These are phyloP conservation scores for Violaceomyces palustris DNA, from an alignment of 1,284 basidiomycete genomes.

Conservation along the genomic window DNA sequence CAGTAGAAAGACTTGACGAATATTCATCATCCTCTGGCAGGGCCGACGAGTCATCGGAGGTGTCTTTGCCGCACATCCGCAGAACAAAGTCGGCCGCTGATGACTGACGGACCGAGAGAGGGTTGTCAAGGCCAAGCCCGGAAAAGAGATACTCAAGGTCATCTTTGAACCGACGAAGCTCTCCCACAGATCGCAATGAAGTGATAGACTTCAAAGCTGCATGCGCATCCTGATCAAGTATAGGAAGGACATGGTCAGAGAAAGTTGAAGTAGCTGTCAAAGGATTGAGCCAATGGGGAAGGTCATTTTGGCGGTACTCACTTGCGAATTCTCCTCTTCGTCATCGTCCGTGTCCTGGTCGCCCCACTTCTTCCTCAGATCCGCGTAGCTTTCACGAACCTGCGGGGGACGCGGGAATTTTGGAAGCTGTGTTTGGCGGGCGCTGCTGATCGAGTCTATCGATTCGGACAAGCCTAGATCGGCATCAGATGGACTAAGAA, in stretches of 20 bases:
- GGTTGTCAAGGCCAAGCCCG: slow-evolving; percentile 10
- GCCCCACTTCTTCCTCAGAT: slow-evolving; percentile 31
- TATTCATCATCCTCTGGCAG: slow-evolving; percentile 14
- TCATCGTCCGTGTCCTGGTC: slow-evolving; percentile 15
- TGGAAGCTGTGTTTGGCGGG: too few species aligned
- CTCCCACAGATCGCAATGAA: slow-evolving; percentile 20
- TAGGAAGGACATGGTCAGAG: too few species aligned
- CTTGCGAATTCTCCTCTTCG: slow-evolving; percentile 34
- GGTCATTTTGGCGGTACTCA: too few species aligned
- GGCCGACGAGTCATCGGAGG: background rate
- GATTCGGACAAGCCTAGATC: too few species aligned
- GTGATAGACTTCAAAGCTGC: slow-evolving; percentile 34
- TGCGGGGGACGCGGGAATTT: too few species aligned
- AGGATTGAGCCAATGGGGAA: too few species aligned
- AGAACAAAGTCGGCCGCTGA: slow-evolving; percentile 25
- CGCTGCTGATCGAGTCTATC: too few species aligned
- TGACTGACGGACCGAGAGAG: slow-evolving; percentile 10
- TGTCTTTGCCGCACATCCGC: slow-evolving; percentile 21
- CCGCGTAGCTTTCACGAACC: slow-evolving; percentile 30
- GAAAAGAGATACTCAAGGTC: slow-evolving; percentile 33
- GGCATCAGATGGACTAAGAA: too few species aligned
- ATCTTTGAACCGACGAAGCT: slow-evolving; percentile 29
- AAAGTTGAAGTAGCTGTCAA: too few species aligned
- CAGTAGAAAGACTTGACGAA: slow-evolving; percentile 14
- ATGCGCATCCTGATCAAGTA: too few species aligned